Base-by-base conservation (phyloP, 2,329 filamentous ascomycete genomes). In the Apiospora hydei region DNA sequence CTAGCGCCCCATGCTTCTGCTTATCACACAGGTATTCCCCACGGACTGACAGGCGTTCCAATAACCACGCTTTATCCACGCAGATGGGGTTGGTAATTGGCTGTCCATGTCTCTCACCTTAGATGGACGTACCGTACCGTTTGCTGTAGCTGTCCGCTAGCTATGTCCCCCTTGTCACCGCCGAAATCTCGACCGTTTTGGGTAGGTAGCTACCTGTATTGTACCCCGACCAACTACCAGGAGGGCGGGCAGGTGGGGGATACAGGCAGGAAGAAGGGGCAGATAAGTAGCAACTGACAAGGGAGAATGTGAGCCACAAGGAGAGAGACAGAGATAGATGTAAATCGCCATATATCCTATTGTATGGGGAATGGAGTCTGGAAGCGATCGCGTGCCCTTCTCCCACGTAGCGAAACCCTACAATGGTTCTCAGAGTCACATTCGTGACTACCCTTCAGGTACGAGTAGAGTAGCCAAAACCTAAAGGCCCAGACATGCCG, bases 391-490 rank as follows among this genome's bases (percentile, higher is more conserved):
- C 10, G 57, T 64, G 57, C 57, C 34, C 34, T 64, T 38, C 57
- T 61, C 13, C 16, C 30, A 61, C 53, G 18, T 61, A 5, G 41
- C 18, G 21, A 6, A 64, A 64, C 57, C 21, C n/a, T 64, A 13
- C 34, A 21, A 3, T 64, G 7, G 24, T 38, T 38, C 53, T n/a
- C 53, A 38, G 30, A 2, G 53, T 64, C 30, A 18, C 30, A 64
- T 30, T 38, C 10, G 16, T 30, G 49, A n/a, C 53, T 38, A 38
- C 18, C 30, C 53, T 41, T 41, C 57, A 64, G 57, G 57, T 41
- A 64, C 57, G 57, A 64, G 57, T 64, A 64, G 57, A 24, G 57
- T 64, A 64, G 57, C 30, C 16, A 41, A 64, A 64, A 38, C 57
- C 21, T n/a, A 64, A 64, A n/a, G 41, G 57, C 21, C 18, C n/a